Percentiles rank a stretch among this genome's conserved stretches.
phyloP scores from a whole-genome alignment of 371 early-diverging fungal species.

The Mortierella sp. region DNA sequence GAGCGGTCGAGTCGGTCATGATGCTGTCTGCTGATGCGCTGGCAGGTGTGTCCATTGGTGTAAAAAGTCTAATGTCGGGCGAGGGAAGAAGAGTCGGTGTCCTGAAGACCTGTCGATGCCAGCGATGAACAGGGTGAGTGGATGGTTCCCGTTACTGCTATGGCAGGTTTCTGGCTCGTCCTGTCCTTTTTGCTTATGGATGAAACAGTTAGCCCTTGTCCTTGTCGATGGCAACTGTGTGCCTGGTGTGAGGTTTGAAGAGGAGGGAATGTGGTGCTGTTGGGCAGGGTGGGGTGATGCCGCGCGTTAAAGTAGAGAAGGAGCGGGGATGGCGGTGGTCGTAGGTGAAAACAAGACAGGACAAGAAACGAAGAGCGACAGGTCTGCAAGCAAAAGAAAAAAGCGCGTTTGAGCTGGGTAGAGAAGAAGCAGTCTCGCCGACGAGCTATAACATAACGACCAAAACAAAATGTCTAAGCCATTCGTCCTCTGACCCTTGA shows the following conservation, averaged over 20 bases:
- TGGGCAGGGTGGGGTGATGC: background rate
- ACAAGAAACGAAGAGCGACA: background rate
- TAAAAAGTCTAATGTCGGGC: background rate
- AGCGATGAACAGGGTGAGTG: background rate
- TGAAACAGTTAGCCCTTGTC: background rate
- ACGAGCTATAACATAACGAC: background rate
- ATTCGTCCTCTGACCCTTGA: background rate
- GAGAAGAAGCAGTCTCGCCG: background rate
- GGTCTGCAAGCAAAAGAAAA: background rate
- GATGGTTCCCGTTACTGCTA: background rate
- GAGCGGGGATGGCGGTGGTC: background rate
- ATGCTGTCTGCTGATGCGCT: constrained; percentile 13
- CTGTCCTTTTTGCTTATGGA: background rate
- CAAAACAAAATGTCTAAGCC: constrained; percentile 11
- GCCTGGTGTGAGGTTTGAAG: background rate
- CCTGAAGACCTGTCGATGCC: background rate
- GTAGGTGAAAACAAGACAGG: background rate
- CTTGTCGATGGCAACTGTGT: background rate
- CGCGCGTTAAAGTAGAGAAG: background rate
- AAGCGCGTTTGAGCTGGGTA: background rate
- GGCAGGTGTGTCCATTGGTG: background rate
- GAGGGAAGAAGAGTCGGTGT: background rate
- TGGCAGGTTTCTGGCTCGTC: constrained; percentile 7
- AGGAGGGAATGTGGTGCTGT: background rate
- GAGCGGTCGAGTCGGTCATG: constrained; percentile 17